Evolutionary conservation across 2,329 filamentous ascomycete genomes (phyloP).

Genomic region (Trichophyton verrucosum): DNA sequence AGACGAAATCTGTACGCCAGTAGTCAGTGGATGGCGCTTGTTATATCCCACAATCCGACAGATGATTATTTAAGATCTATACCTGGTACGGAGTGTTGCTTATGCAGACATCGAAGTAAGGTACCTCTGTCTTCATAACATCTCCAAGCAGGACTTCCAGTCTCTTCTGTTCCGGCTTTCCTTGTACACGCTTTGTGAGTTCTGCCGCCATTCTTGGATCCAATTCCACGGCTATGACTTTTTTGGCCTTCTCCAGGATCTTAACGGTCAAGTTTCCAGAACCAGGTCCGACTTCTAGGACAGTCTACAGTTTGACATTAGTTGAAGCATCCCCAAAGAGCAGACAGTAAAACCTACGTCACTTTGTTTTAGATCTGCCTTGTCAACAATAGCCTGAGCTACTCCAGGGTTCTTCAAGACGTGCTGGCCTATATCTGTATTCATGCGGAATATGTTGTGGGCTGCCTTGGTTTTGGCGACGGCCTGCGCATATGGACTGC

Average conservation of each 20-base stretch:
- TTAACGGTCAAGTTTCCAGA: conserved; percentile 81
- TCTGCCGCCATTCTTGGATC: conserved; percentile 96
- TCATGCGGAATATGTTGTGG: conserved; percentile 96
- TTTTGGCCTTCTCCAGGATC: conserved; percentile 78
- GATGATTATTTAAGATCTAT: conserved; percentile 12
- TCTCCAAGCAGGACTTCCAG: conserved; percentile 84
- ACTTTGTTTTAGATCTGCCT: conserved; percentile 80
- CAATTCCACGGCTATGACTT: conserved; percentile 74
- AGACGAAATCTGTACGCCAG: conserved; percentile 56
- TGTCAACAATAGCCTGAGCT: conserved; percentile 68
- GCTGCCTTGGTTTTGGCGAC: conserved; percentile 39
- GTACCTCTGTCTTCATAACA: conserved; percentile 76
- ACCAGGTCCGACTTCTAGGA: conserved; percentile 85
- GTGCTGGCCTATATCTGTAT: conserved; percentile 78
- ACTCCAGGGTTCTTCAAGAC: conserved; percentile 88
- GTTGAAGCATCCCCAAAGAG: neutral
- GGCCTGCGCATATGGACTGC: conserved; percentile 29
- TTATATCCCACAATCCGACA: neutral
- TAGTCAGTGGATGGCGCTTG: neutral
- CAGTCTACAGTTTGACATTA: conserved; percentile 40
- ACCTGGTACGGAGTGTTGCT: conserved; percentile 61
- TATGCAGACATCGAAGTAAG: conserved; percentile 73
- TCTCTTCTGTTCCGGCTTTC: conserved; percentile 68
- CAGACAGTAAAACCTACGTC: conserved; percentile 37
- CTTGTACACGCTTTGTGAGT: conserved; percentile 85